Conservation (phyloP, 2,329 filamentous ascomycete species). For the Claviceps pazoutovae region DNA sequence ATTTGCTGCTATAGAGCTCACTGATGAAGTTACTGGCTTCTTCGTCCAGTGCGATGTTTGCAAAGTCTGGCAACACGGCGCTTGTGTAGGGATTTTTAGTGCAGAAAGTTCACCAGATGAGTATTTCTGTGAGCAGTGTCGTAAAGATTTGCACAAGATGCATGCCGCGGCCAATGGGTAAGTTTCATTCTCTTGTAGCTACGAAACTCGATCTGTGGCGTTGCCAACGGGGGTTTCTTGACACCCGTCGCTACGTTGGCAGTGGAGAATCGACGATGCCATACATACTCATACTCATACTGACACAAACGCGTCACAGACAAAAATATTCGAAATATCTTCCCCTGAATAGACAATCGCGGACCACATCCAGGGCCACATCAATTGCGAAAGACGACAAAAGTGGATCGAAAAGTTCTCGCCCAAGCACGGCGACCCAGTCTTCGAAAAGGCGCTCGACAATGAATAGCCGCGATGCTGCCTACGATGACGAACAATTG, state of each 20-base stretch:
- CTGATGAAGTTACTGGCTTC: slow-evolving; percentile 81
- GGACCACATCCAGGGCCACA: slow-evolving; percentile 44
- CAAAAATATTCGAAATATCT: slow-evolving; percentile 55
- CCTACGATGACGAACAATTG: slow-evolving; percentile 86
- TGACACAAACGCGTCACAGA: slow-evolving; percentile 30
- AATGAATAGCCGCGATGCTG: slow-evolving; percentile 92
- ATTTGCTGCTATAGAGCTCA: slow-evolving; percentile 47
- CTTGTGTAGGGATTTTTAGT: slow-evolving; percentile 92
- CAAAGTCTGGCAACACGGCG: slow-evolving; percentile 97
- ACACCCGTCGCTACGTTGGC: too few species aligned
- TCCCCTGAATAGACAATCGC: slow-evolving; percentile 42
- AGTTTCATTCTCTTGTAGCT: slow-evolving; percentile 22
- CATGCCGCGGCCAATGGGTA: slow-evolving; percentile 74
- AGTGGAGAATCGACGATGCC: too few species aligned
- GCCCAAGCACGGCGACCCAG: slow-evolving; percentile 34
- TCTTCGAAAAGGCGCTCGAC: slow-evolving; percentile 79
- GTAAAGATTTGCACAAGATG: slow-evolving; percentile 80
- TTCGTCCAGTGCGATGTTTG: slow-evolving; percentile 97
- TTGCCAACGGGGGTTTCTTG: not conserved
- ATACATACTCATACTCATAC: slow-evolving; percentile 20
- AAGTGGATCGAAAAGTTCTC: slow-evolving; percentile 41
- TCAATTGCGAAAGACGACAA: slow-evolving; percentile 52
- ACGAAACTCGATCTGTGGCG: not conserved
- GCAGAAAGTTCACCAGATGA: slow-evolving; percentile 87
- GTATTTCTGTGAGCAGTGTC: slow-evolving; percentile 94